Evolutionary conservation across 257 asterid species (phyloP).

Genomic region (Nicotiana undulata): DNA sequence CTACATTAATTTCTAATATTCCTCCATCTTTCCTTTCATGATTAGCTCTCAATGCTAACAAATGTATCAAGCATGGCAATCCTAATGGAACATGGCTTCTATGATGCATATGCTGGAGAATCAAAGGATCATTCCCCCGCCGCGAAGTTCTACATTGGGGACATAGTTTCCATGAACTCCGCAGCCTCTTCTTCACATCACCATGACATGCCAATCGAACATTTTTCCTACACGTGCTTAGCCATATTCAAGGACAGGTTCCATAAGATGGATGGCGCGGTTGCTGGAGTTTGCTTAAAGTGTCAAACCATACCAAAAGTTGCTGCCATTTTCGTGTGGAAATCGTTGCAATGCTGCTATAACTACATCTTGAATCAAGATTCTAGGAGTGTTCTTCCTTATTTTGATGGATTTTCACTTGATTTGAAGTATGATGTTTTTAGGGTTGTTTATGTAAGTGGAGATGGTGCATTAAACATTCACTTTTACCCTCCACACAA

Average conservation of each 20-base stretch:
- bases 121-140: slow-evolving; percentile 49
- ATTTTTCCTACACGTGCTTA: slow-evolving; percentile 23
- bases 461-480: slow-evolving; percentile 10
- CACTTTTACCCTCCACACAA: slow-evolving; percentile 8
- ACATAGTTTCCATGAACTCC: slow-evolving; percentile 33
- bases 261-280: slow-evolving; percentile 42
- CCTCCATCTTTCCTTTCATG: background rate
- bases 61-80: slow-evolving; percentile 45
- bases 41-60: slow-evolving; percentile 38
- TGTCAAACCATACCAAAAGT: slow-evolving; percentile 22
- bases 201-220: background rate
- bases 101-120: slow-evolving; percentile 53
- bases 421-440: slow-evolving; percentile 58
- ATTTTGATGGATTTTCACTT: slow-evolving; percentile 32
- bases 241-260: slow-evolving; percentile 49
- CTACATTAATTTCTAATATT: background rate
- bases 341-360: slow-evolving; percentile 52
- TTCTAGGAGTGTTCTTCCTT: slow-evolving; percentile 32
- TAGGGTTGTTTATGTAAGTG: slow-evolving; percentile 43
- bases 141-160: slow-evolving; percentile 52
- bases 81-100: slow-evolving; percentile 42
- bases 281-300: slow-evolving; percentile 43
- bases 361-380: slow-evolving; percentile 35
- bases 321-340: slow-evolving; percentile 42
- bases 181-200: slow-evolving; percentile 18